Conservation (phyloP, 2,329 filamentous ascomycete genomes). For the Septoria petroselini region DNA sequence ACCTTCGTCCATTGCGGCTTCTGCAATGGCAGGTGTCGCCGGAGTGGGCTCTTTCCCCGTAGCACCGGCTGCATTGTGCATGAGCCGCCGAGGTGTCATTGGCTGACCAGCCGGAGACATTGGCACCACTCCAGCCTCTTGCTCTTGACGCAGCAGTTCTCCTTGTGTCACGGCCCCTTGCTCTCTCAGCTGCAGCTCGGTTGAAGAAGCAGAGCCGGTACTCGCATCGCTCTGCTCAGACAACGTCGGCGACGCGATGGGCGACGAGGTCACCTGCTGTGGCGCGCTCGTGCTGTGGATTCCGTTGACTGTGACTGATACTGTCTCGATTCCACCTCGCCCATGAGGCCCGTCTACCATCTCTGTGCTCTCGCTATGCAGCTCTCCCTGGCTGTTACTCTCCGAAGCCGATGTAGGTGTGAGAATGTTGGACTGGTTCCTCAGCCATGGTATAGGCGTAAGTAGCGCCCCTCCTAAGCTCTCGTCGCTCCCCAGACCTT, state of each 20-base stretch:
- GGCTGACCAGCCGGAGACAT: constrained; percentile 24
- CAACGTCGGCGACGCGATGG: constrained; percentile 30
- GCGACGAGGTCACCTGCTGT: constrained; percentile 28
- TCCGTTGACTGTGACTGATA: constrained; percentile 71
- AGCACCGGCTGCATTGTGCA: constrained; percentile 27
- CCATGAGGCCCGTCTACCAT: constrained; percentile 80
- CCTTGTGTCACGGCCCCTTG: constrained; percentile 70
- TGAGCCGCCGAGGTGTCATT: constrained; percentile 35
- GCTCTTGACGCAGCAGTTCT: constrained; percentile 80
- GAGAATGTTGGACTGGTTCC: constrained; percentile 24
- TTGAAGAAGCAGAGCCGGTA: constrained; percentile 36
- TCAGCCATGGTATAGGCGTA: constrained; percentile 90
- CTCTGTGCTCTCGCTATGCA: constrained; percentile 71
- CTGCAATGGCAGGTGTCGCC: constrained; percentile 24
- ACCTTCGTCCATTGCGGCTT: constrained; percentile 38
- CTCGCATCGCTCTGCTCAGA: constrained; percentile 38
- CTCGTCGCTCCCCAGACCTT: constrained; percentile 73
- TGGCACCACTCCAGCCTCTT: constrained; percentile 75
- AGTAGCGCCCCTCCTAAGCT: constrained; percentile 83
- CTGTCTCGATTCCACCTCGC: constrained; percentile 74
- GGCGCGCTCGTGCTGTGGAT: constrained; percentile 34
- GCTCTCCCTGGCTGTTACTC: constrained; percentile 46
- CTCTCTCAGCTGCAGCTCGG: constrained; percentile 38
- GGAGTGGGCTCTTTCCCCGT: constrained; percentile 30
- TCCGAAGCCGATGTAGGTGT: constrained; percentile 17